Base-by-base conservation (phyloP, 106 monocot species). In the Dioscorea dumetorum region DNA sequence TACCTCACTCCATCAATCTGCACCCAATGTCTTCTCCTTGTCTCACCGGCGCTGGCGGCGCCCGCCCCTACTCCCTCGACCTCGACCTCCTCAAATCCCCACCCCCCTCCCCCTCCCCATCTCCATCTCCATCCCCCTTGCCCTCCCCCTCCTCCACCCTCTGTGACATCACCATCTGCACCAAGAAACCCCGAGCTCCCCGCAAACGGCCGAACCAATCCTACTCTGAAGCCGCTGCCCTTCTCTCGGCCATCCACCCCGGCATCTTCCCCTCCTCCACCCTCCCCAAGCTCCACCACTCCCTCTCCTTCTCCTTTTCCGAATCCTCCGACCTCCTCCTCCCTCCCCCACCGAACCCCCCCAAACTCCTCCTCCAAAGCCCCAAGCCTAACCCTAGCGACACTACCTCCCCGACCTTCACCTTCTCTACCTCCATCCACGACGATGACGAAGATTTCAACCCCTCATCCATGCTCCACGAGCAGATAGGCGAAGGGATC, bases 141-240 rank as follows among this genome's bases (percentile, higher is more conserved):
- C 73, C 86, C 11, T 79, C 88, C 8, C 72, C 83, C 15, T 83
- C 88, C 22, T 87, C 84, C 57, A 83, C 86, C 35, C 72, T 84
- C 19, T 93, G 83, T 5, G 81, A 83, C 12, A 63, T 68, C 54
- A 70, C 80, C 60, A 85, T 94, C 57, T 91, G 87, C 77, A 82
- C 87, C 22, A 94, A 94, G 74, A 70, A 75, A 50, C 72, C 85
- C 5, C 78, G 94, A 13, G 59, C 87, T 20, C 90, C 87, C 1
- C 70, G 94, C 22, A 94, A 94, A 72, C 58, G 94, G 17, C 94
- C 94, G 12, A 90, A 91, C 83, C 90, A 94, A 66, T 80, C 78
- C 33, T 94, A 87, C 73, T 70, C 76, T 23, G 87, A 94, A 65
- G 94, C 94, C 15, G 94, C 87, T n/a, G 90, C 90, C 31, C 81